Base-by-base conservation (phyloP, 2,329 filamentous ascomycete species). In the Xylaria sp. region DNA sequence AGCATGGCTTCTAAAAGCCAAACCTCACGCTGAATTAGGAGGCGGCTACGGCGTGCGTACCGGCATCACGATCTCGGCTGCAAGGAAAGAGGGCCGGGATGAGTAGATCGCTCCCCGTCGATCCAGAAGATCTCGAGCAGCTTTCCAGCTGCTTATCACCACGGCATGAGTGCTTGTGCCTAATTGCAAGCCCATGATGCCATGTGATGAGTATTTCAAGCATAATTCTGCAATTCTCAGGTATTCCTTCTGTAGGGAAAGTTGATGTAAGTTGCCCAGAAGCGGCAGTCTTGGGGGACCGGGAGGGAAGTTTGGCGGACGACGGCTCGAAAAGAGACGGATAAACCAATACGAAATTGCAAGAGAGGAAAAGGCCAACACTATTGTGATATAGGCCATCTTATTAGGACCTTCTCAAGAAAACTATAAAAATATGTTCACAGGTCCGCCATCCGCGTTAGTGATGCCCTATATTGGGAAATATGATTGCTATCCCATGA, bases 231-330 rank as follows among this genome's bases (percentile, higher is more conserved):
- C 58, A 57, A 70, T 64, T 27, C 60, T 37, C 25, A 70, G 44
- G 38, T 64, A 68, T 4, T 52, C 10, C 40, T 65, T 70, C 4
- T 51, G 27, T 0, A 60, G 19, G 1, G 67, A 62, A 27, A 70
- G 55, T 35, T 70, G 68, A 27, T 70, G 69, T 19, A 70, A 60
- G 19, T 71, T 71, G 2, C 67, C 68, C 3, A 71, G 35, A 25
- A 67, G 17, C 2, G 67, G 63, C 8, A 70, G 37, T 4, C 55
- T 33, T 9, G 67, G 65, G 6, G 69, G 68, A 4, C 67, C 64
- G 3, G 62, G 67, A 17, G 68, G 68, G 46, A 70, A 67, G 48
- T 61, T 58, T n/a, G 21, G 33, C 33, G 51, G 49, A 21, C 33
- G 33, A 27, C 38, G 31, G 17, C 13, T 25, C 17, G 33, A 35